Evolutionary conservation across 2,329 filamentous ascomycete species (phyloP).

Genomic region (Cordyceps cateniannulata): DNA sequence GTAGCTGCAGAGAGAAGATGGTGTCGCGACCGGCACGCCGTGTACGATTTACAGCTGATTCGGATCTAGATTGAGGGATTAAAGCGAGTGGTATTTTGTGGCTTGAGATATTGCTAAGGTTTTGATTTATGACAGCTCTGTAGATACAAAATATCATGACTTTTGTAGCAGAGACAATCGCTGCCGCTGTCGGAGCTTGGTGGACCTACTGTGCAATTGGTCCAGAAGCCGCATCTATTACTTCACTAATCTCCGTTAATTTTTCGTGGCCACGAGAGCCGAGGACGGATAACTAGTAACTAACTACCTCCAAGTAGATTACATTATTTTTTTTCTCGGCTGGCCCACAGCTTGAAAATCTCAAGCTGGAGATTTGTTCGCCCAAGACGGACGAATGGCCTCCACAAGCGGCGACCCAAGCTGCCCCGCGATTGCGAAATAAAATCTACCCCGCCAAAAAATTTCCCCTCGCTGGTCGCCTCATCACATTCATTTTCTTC

Average conservation of each 20-base stretch:
- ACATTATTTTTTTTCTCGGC: neutral
- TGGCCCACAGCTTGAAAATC: neutral
- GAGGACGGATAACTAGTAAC: neutral
- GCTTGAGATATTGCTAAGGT: neutral
- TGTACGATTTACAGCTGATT: slow-evolving; percentile 6
- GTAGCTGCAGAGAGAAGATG: neutral
- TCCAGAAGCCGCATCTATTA: neutral
- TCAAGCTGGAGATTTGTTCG: neutral
- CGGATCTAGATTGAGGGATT: neutral
- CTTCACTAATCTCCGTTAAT: neutral
- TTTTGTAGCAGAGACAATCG: neutral
- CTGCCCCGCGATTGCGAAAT: slow-evolving; percentile 12
- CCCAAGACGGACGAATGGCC: neutral
- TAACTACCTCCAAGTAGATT: too few relatives aligned
- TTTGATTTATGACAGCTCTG: neutral
- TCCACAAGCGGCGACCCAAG: slow-evolving; percentile 4
- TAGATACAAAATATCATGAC: neutral
- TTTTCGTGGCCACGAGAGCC: neutral
- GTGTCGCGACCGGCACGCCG: neutral
- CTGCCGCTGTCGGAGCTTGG: neutral
- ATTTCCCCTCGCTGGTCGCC: neutral
- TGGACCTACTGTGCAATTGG: neutral
- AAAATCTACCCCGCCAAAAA: slow-evolving; percentile 11
- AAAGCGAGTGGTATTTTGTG: too few relatives aligned
- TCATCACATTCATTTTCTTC: neutral